phyloP scores from a whole-genome alignment of 208 protist genomes.

The Tritrichomonas foetus region DNA sequence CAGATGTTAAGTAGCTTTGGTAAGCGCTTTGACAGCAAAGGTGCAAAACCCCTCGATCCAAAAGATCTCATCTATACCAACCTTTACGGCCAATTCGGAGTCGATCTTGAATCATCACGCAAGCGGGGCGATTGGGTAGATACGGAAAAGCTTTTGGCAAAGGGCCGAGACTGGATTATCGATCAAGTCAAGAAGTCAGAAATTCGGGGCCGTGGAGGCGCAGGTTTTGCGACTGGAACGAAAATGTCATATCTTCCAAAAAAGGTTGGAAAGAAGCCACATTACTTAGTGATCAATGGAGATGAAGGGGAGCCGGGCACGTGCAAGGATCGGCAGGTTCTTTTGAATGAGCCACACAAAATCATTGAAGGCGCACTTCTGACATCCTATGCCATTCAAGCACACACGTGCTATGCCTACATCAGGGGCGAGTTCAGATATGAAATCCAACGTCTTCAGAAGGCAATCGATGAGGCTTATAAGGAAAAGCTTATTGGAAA shows the following conservation, averaged over 20 bases:
- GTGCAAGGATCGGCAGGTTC: conserved; percentile 99
- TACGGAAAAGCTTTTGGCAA: conserved; percentile 88
- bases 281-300: conserved; percentile 96
- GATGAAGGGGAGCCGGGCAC: conserved; percentile 97
- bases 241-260: conserved; percentile 98
- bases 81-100: conserved; percentile 88
- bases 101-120: conserved; percentile 71
- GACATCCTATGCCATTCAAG: conserved; percentile 88
- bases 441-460: conserved; percentile 79
- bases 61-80: conserved; percentile 96
- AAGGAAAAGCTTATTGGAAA: conserved; percentile 79
- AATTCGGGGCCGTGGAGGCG: conserved; percentile 90
- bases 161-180: conserved; percentile 91
- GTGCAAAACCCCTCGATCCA: conserved; percentile 74
- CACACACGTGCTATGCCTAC: conserved; percentile 89
- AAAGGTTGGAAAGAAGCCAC: conserved; percentile 69
- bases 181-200: conserved; percentile 83
- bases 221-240: conserved; percentile 93
- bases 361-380: conserved; percentile 91
- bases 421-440: conserved; percentile 96
- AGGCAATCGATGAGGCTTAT: conserved; percentile 81
- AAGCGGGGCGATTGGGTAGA: conserved; percentile 88
- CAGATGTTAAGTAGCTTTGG: background rate
- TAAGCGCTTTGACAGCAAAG: background rate
- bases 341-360: conserved; percentile 97